These are phyloP conservation scores for Mariannaea sp. DNA, from an alignment of 2,329 filamentous ascomycete genomes.

Conservation along the genomic window DNA sequence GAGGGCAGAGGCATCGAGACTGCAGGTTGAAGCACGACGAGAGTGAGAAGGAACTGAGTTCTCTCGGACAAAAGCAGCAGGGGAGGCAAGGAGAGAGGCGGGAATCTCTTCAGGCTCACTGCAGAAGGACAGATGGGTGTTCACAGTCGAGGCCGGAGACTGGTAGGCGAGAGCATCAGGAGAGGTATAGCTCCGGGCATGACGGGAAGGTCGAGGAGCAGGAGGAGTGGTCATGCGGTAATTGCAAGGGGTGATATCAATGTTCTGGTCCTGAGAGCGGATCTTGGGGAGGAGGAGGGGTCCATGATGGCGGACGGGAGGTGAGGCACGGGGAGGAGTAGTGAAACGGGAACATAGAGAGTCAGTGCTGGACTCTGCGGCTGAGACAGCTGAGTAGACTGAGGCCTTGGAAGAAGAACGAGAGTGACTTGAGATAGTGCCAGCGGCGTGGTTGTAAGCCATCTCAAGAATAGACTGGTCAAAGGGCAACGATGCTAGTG, in stretches of 20 bases:
- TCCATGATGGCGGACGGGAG: constrained; percentile 77
- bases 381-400: constrained; percentile 65
- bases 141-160: constrained; percentile 33
- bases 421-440: constrained; percentile 54
- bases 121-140: constrained; percentile 48
- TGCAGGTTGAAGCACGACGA: constrained; percentile 69
- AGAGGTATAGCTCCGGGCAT: constrained; percentile 65
- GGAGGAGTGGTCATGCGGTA: constrained; percentile 44
- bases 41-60: constrained; percentile 31
- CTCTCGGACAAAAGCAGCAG: constrained; percentile 60
- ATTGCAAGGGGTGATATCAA: constrained; percentile 60
- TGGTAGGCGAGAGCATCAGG: constrained; percentile 56
- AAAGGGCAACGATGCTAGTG: constrained; percentile 52
- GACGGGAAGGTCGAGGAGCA: constrained; percentile 45
- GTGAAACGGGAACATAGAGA: constrained; percentile 70
- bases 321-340: constrained; percentile 67
- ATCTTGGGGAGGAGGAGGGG: constrained; percentile 85
- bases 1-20: constrained; percentile 68
- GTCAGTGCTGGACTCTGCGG: constrained; percentile 59
- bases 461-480: constrained; percentile 62
- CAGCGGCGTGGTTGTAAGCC: constrained; percentile 47
- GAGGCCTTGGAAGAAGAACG: constrained; percentile 70
- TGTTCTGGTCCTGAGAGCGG: constrained; percentile 79
- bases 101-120: constrained; percentile 38
- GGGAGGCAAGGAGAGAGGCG: constrained; percentile 67